Evolutionary conservation across 2,329 filamentous ascomycete genomes (phyloP), one percentile per base, ranked within the genome.

Genomic region (Aspergillus clavatus): DNA sequence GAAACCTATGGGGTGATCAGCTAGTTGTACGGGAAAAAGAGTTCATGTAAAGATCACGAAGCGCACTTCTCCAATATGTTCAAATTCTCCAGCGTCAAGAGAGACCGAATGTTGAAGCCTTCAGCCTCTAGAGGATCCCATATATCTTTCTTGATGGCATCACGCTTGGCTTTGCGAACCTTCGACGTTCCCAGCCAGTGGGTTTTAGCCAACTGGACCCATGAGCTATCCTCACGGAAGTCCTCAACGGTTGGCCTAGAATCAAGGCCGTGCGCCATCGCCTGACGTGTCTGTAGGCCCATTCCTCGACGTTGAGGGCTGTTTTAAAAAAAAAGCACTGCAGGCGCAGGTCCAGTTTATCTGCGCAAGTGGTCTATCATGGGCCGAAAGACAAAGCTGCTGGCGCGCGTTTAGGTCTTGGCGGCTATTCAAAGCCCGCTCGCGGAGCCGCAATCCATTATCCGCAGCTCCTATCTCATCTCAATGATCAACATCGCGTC

Each of bases 41-140:
- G 16, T 40, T 38, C 11, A 29, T 12, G 11, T 21, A 14, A 35
- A 10, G 12, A 12, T n/a, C 12, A 19, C 31, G 26, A 22, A 6
- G 52, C 70, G 16, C 71, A 87, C 84, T 79, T 86, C 67, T 98
- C 93, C 47, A 98, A 71, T 33, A 90, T 82, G 72, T 96, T 93
- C 57, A 97, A 71, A 57, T 89, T 91, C 70, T 98, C 93, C 44
- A 98, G 77, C 21, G 87, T 79, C 53, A 95, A 73, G 18, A 98
- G 77, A 4, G 86, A 86, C 64, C 82, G 85, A 65, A 85, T 82
- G 26, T 81, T 76, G 62, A 96, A 97, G 44, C 80, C 78, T 43
- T 89, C 86, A 53, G 83, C 82, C 69, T 95, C 89, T 57, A 98
- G 72, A 44, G 82, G 78, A 67, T 94, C 87, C 89, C 91, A 98